Conservation (phyloP, 768 basidiomycete species). For the Crucibulum laeve region DNA sequence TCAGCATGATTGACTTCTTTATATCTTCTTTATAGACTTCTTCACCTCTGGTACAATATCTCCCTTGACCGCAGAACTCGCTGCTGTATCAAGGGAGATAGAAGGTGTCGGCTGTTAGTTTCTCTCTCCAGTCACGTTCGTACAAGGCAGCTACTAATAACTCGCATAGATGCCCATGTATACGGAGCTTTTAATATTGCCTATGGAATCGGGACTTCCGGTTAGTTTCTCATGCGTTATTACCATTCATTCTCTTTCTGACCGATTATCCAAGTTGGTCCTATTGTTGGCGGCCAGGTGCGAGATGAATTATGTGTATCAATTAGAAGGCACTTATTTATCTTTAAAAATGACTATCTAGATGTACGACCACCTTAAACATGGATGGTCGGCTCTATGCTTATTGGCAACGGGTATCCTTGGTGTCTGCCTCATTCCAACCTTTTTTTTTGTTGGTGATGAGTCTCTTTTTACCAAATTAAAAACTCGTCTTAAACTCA, state of each 20-base stretch:
- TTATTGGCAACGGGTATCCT: slow-evolving; percentile 42
- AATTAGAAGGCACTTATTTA: too few relatives aligned
- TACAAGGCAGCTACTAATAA: slow-evolving; percentile 2
- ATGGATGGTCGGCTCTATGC: slow-evolving; percentile 62
- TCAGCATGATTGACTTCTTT: neutral
- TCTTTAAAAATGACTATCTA: slow-evolving; percentile 17
- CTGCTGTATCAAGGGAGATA: slow-evolving; percentile 48
- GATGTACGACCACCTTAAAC: slow-evolving; percentile 53
- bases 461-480: slow-evolving; percentile 25
- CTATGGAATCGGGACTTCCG: slow-evolving; percentile 58
- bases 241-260: slow-evolving; percentile 1
- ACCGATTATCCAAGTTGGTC: slow-evolving; percentile 45
- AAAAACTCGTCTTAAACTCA: neutral
- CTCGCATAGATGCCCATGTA: slow-evolving; percentile 57
- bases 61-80: slow-evolving; percentile 64
- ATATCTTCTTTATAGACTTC: slow-evolving; percentile 38
- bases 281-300: slow-evolving; percentile 67
- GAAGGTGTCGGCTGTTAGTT: slow-evolving; percentile 66
- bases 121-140: neutral
- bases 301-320: slow-evolving; percentile 1
- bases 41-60: slow-evolving; percentile 57
- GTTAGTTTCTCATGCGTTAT: slow-evolving; percentile 32
- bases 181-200: slow-evolving; percentile 74
- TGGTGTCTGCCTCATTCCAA: slow-evolving; percentile 29
- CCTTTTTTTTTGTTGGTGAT: slow-evolving; percentile 46